Evolutionary conservation across 2,329 filamentous ascomycete species (phyloP), one percentile per base, ranked within the genome.

Genomic region (Botryotinia narcissicola): DNA sequence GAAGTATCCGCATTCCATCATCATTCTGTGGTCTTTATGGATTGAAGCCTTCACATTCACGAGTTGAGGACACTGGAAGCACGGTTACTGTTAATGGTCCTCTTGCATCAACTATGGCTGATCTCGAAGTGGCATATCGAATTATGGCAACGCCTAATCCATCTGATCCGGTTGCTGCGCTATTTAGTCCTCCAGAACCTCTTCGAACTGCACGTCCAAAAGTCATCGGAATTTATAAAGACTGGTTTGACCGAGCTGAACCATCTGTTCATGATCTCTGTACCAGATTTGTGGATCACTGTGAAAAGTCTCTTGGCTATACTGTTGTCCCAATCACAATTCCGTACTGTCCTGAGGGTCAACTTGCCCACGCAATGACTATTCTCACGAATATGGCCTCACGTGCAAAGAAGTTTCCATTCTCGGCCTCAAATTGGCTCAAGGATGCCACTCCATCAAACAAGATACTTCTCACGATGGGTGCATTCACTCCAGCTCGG

Each of bases 81-180:
- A 86, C 85, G 72, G 85, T 89, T 79, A 86, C 85, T 73, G 91
- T 96, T 25, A 85, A 88, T 10, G 93, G 93, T 0, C 94, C 95
- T 12, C 87, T 97, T 78, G 92, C 93, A 25, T 87, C 89, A 66
- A 95, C 87, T 72, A 92, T 92, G 75, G 85, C 90, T 51, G 95
- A 97, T 79, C 87, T 98, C 9, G 91, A 92, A 75, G 86, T 94
- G 70, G 91, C 92, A n/a, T 98, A 96, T 83, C 90, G 93, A 68
- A 81, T 93, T 78, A 94, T 97, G 87, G 87, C 92, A 3, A 66
- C 89, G 70, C 92, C 93, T 0, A 88, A 97, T 78, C 88, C 91
- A 0, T 82, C 85, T 3, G 87, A 91, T 80, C 84, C 86, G 0
- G 82, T 86, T 12, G 91, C 92, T 29, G 83, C 87, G 12, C 83